Evolutionary conservation across 768 basidiomycete genomes (phyloP), one percentile per base, ranked within the genome.

Genomic region (Porpolomopsis calyptriformis): DNA sequence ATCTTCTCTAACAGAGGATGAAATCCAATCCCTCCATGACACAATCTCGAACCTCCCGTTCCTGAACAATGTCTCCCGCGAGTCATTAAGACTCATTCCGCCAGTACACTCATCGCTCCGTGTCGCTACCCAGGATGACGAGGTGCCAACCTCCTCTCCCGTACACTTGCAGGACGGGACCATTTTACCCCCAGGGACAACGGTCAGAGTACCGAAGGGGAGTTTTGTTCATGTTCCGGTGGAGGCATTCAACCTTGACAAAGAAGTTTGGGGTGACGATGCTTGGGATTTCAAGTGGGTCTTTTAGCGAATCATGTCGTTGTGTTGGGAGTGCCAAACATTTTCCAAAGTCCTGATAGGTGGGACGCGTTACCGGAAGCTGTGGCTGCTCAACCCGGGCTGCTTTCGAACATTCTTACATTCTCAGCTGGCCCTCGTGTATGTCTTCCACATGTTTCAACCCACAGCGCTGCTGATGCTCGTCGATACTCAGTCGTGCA

Each of bases 341-440:
- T 22, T 16, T 38, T 33, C 24, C 49, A 4, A 49, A 89, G 88
- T 31, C 87, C 87, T 2, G 85, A 90, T 49, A 71, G 87, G 20
- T 91, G 87, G 87, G 74, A 84, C 54, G 67, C 76, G 50, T 72
- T 89, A 0, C 82, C 88, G 0, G 80, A 87, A 49, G 64, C 69
- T n/a, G 86, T 73, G 2, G 53, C 62, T n/a, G 64, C 69, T n/a
- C 64, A 78, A 29, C 87, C 86, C 16, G 86, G 87, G 1, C 57
- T 86, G 26, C 86, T 77, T 57, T 72, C 77, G 20, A 82, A 84
- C 55, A 72, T 77, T 0, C 61, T 89, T 34, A 78, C 80, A 0
- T 90, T 90, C 57, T 89, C 86, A 10, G 79, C 82, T 16, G 88
- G 87, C 16, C 86, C 86, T 39, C 72, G 87, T 40, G 87, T 85